Base-by-base conservation (phyloP, 1,284 basidiomycete species). In the Ganoderma boninense region DNA sequence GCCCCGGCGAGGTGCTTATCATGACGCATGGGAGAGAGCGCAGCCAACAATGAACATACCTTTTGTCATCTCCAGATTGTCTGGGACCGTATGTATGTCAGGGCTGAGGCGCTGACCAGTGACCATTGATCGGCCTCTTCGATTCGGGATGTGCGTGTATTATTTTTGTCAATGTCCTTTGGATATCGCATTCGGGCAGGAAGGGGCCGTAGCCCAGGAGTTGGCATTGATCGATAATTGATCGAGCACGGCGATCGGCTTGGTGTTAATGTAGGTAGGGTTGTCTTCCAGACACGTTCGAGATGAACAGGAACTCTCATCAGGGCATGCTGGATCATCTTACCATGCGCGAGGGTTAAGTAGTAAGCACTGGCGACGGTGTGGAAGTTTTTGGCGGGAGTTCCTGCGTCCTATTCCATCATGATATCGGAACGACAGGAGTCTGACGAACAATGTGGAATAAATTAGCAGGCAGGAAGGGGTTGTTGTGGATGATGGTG, bases 401-500 rank as follows among this genome's bases (percentile, higher is more conserved):
- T n/a, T 38, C 42, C 35, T 52, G 49, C 49, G 49, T 26, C 11
- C 11, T n/a, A 62, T 20, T 32, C 23, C 62, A 35, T 16, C 42
- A 35, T 35, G 60, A 63, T 42, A 52, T 63, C 59, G 54, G 56
- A 57, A 64, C 26, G 52, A 29, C 35, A 26, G 16, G 40, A 43
- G 57, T 66, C 60, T 66, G 64, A 63, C 68, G 40, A 44, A 38
- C 35, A 44, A 43, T 23, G 38, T 23, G 57, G 42, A 64, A 52
- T 71, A 43, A 29, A 64, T 64, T 67, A 67, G 43, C 65, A 60
- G 13, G 61, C 63, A 62, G 66, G 60, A 29, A 61, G 61, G 54
- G 38, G 52, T 62, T 23, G 49, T 54, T 32, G 18, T 23, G 38
- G 67, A 35, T 26, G 65, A 66, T 60, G 65, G 65, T 62, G 60